Conservation (phyloP, 2,329 filamentous ascomycete genomes). For the Aaosphaeria pasadenensis region DNA sequence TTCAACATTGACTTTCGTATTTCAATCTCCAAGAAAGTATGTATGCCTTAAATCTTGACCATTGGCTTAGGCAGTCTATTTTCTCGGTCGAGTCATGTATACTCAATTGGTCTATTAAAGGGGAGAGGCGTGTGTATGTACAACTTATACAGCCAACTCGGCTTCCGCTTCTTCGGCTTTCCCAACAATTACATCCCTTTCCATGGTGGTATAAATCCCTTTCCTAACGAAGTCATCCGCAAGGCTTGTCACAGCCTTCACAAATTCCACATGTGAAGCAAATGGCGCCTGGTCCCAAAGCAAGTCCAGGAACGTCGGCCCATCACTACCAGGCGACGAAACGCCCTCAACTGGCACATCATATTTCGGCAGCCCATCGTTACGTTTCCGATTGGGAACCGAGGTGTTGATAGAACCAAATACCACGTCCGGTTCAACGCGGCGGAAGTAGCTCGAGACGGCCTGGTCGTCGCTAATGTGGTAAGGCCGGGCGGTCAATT, state of each 20-base stretch:
- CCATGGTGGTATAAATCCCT: slow-evolving; percentile 1
- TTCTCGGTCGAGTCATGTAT: too few species aligned
- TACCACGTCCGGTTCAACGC: slow-evolving; percentile 9
- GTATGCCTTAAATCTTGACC: too few species aligned
- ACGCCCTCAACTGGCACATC: slow-evolving; percentile 11
- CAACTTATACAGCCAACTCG: neutral
- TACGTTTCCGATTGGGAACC: slow-evolving; percentile 10
- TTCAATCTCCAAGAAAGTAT: too few species aligned
- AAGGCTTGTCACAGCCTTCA: slow-evolving; percentile 2
- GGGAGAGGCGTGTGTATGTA: too few species aligned
- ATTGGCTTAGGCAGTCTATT: too few species aligned
- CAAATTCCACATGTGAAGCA: slow-evolving; percentile 6
- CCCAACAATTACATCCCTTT: slow-evolving; percentile 4
- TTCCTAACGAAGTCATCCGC: slow-evolving; percentile 6
- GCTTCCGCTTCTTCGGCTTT: slow-evolving; percentile 3
- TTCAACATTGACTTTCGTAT: too few species aligned
- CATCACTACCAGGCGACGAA: slow-evolving; percentile 7
- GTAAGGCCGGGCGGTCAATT: slow-evolving; percentile 6
- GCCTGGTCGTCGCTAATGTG: slow-evolving; percentile 6
- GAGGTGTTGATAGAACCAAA: slow-evolving; percentile 7
- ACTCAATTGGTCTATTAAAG: too few species aligned
- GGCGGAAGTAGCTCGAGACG: slow-evolving; percentile 9
- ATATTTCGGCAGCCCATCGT: slow-evolving; percentile 11
- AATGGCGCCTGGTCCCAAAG: slow-evolving; percentile 13
- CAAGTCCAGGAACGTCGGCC: slow-evolving; percentile 10